Percentiles rank a stretch among this genome's conserved stretches.
Evolutionary conservation across 2,329 filamentous ascomycete species (phyloP).

Genomic region (Pseudogymnoascus sp.): DNA sequence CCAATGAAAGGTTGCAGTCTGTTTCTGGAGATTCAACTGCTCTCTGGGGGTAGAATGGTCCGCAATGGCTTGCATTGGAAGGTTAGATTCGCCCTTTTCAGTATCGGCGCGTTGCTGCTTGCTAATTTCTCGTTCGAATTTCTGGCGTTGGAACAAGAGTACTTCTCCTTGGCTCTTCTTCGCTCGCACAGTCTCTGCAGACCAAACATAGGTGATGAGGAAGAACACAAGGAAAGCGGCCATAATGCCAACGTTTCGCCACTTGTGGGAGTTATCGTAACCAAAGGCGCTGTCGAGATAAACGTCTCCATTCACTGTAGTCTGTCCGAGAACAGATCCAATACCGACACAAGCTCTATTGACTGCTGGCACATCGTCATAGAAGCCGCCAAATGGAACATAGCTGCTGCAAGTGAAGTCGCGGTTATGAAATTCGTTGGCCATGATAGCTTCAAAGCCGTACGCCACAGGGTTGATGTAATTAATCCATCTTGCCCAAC

Average conservation of each 20-base stretch:
- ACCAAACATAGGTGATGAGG: slow-evolving; percentile 49
- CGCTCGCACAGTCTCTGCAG: slow-evolving; percentile 53
- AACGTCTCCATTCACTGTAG: slow-evolving; percentile 45
- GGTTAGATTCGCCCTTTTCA: slow-evolving; percentile 16
- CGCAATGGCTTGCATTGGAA: slow-evolving; percentile 19
- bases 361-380: slow-evolving; percentile 35
- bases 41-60: slow-evolving; percentile 50
- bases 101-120: slow-evolving; percentile 5
- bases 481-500: slow-evolving; percentile 55
- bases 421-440: slow-evolving; percentile 61
- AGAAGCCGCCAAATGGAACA: slow-evolving; percentile 38
- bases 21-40: slow-evolving; percentile 63
- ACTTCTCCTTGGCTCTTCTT: slow-evolving; percentile 71
- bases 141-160: slow-evolving; percentile 56
- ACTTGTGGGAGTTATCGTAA: slow-evolving; percentile 41
- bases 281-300: slow-evolving; percentile 50
- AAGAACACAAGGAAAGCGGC: slow-evolving; percentile 57
- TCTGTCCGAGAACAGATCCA: slow-evolving; percentile 48
- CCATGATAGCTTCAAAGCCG: slow-evolving; percentile 58
- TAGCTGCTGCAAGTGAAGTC: slow-evolving; percentile 44
- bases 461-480: slow-evolving; percentile 63
- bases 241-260: slow-evolving; percentile 54
- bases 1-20: slow-evolving; percentile 66
- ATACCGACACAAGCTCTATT: slow-evolving; percentile 50
- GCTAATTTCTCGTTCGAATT: slow-evolving; percentile 18